A percentile compares a stretch with the other conserved stretches of the same genome.
Conservation (phyloP, 345 rosid species). For the Citrus mangshanensis region DNA sequence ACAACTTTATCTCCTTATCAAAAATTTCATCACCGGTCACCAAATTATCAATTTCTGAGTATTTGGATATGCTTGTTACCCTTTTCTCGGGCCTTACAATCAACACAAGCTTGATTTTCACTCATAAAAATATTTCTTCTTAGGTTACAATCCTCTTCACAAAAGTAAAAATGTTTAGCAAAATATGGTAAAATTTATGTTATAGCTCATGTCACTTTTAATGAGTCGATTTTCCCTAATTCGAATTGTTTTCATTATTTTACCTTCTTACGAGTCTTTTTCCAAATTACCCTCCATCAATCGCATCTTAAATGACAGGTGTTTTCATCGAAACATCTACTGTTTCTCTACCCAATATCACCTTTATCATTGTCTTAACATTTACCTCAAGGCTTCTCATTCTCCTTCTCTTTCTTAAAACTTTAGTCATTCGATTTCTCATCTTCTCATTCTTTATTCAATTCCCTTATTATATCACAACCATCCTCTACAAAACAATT, state of each 20-base stretch:
- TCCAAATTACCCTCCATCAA: accelerated
- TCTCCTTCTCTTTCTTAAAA: no score
- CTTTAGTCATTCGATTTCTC: no score
- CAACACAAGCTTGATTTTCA: background rate
- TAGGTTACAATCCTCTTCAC: background rate
- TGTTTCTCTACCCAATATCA: no score
- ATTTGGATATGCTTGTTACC: background rate
- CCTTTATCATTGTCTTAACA: no score
- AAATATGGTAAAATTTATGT: background rate
- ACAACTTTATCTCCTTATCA: background rate
- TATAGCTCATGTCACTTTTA: background rate
- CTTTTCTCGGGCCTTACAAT: background rate
- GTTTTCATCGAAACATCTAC: accelerated
- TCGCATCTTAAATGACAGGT: no score
- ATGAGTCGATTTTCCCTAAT: background rate
- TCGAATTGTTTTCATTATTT: accelerated
- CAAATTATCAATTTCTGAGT: background rate
- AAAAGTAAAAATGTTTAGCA: background rate
- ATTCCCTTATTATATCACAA: no score
- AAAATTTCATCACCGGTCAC: background rate
- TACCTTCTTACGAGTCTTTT: no score
- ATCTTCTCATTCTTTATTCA: no score
- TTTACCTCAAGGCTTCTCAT: no score
- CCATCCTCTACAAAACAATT: no score
- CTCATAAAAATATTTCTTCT: background rate